These are phyloP conservation scores for Pseudevernia furfuracea DNA, from an alignment of 495 filamentous ascomycete species.

Conservation along the genomic window DNA sequence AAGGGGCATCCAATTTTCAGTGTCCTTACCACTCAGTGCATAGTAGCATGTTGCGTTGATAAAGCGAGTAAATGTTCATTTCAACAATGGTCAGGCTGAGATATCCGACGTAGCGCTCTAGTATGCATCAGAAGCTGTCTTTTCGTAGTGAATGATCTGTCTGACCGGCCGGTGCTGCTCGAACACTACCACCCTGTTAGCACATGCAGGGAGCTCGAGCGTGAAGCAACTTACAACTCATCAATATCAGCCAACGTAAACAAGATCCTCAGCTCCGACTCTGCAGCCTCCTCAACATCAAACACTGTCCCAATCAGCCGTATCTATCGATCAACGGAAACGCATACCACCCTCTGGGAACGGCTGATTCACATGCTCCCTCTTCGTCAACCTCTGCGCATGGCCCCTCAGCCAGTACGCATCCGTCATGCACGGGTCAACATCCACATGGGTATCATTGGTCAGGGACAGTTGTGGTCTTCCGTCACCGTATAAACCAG, in stretches of 20 bases:
- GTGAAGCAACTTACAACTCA: constrained; percentile 37
- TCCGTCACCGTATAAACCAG: constrained; percentile 35
- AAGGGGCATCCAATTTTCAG: not conserved
- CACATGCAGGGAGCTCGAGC: constrained; percentile 4
- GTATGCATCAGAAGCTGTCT: not conserved
- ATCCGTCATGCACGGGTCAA: constrained; percentile 51
- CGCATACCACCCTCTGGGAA: constrained; percentile 40
- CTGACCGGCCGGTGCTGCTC: constrained; percentile 36
- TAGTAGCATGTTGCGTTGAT: constrained; percentile 44
- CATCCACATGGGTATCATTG: constrained; percentile 44
- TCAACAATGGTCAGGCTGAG: constrained; percentile 51
- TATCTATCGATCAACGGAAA: no score
- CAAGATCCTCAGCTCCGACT: constrained; percentile 40
- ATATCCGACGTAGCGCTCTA: constrained; percentile 48
- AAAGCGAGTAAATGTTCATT: constrained; percentile 41
- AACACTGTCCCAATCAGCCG: constrained; percentile 34
- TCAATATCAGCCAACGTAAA: constrained; percentile 56
- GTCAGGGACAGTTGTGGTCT: constrained; percentile 38
- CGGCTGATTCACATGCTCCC: constrained; percentile 45
- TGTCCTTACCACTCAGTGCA: constrained; percentile 47
- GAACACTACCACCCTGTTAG: constrained; percentile 23
- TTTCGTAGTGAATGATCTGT: not conserved
- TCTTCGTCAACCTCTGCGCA: constrained; percentile 43
- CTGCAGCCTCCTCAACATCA: constrained; percentile 40
- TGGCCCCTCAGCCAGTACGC: constrained; percentile 49